These are phyloP conservation scores for Pseudocercospora cruenta DNA, from an alignment of 2,329 filamentous ascomycete genomes.

Conservation along the genomic window DNA sequence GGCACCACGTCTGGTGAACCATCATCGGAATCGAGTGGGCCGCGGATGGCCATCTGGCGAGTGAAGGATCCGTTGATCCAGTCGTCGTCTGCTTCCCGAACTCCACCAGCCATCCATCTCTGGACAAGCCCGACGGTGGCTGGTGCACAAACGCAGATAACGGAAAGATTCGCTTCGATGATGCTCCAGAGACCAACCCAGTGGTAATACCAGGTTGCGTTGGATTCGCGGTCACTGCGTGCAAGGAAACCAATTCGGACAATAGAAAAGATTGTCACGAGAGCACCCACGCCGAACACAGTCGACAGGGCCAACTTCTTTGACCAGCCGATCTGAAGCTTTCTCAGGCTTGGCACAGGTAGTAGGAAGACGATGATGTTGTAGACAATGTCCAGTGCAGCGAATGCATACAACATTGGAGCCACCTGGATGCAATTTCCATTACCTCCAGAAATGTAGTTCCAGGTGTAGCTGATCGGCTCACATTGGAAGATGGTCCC, in stretches of 20 bases:
- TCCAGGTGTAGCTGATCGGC: constrained; percentile 25
- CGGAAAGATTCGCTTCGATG: constrained; percentile 27
- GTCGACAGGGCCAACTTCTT: constrained; percentile 24
- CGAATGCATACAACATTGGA: constrained; percentile 25
- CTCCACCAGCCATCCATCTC: constrained; percentile 15
- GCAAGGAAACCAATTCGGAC: constrained; percentile 23
- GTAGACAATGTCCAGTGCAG: constrained; percentile 24
- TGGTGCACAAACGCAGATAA: constrained; percentile 31
- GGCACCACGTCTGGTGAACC: constrained; percentile 16
- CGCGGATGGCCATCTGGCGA: constrained; percentile 12
- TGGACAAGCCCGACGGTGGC: constrained; percentile 21
- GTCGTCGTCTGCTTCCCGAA: constrained; percentile 3
- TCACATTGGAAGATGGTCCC: constrained; percentile 27
- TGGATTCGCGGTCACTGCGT: constrained; percentile 13
- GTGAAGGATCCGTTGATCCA: constrained; percentile 19
- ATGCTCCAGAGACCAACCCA: constrained; percentile 27
- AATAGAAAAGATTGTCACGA: constrained; percentile 25
- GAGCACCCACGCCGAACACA: constrained; percentile 23
- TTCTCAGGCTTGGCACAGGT: constrained; percentile 26
- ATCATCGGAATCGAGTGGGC: constrained; percentile 10
- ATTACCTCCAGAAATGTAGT: constrained; percentile 13
- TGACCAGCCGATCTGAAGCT: constrained; percentile 25
- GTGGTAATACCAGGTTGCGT: constrained; percentile 28
- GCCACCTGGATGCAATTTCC: constrained; percentile 21
- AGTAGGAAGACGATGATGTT: constrained; percentile 27